Evolutionary conservation across 192 early-diverging fungal species (phyloP), one percentile per base, ranked within the genome.

Genomic region (Funneliformis mosseae): DNA sequence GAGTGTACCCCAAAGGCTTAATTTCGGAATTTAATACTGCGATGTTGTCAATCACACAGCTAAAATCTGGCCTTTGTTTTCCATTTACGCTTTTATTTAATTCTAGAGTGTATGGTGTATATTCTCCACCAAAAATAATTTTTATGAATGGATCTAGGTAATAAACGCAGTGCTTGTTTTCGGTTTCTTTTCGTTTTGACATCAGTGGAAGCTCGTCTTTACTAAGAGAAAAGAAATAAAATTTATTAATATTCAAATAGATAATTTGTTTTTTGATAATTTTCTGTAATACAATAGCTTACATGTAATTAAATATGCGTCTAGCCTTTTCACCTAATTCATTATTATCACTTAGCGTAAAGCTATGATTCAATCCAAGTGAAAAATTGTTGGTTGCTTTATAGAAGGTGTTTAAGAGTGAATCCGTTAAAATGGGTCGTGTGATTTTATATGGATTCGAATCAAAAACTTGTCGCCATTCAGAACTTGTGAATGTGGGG

Each of bases 61-160:
- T 42, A 43, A 80, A 73, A n/a, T 80, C 79, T 1, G 70, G 79
- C 5, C 79, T 42, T 80, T 80, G 1, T 48, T 38, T 80, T 38
- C 16, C 70, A 25, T 33, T 38, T 71, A 74, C 39, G 3, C 23
- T 63, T 41, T 59, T 21, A 60, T 80, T 74, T 18, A 80, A 59
- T 62, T 48, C 38, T 18, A 80, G 48, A 23, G 10, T 59, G 33
- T n/a, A n/a, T n/a, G n/a, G n/a, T n/a, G n/a, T n/a, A n/a, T 60
- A 62, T n/a, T 80, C 70, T 23, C 16, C 48, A 61, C 68, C 55
- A 74, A 80, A 80, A 80, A 80, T n/a, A n/a, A n/a, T n/a, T 63
- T 71, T 55, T 73, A 80, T 59, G 74, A 80, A 59, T 14, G 48
- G 79, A 43, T 74, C 48, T 42, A 80, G 12, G 0, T 38, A 63